Base-by-base conservation (phyloP, 2,329 filamentous ascomycete genomes). In the Fusarium chuoi region DNA sequence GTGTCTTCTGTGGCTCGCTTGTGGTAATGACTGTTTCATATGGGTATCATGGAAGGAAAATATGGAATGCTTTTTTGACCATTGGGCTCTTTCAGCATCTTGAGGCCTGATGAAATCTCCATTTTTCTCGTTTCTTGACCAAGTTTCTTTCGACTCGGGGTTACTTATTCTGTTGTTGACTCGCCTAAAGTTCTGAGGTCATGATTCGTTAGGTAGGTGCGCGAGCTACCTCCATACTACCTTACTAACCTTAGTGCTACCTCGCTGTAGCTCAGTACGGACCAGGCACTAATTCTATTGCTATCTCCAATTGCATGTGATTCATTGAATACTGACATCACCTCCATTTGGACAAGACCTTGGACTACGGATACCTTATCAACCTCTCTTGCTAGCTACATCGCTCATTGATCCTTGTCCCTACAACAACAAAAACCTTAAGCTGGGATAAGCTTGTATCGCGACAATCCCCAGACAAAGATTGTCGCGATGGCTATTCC, bases 401-500 rank as follows among this genome's bases (percentile, higher is more conserved):
- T 71, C 41, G 55, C 46, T 41, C 55, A 63, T 54, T 65, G 46
- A 71, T 59, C 70, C 42, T 69, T 30, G 36, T 48, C 42, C 65
- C 30, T 62, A 44, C 45, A 55, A 61, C 36, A 73, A 44, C 48
- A 60, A 46, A 66, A 60, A 49, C n/a, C 24, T 38, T 42, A 22
- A 30, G 39, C 46, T 49, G 35, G 49, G 62, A 39, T 52, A 59
- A 60, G 60, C 45, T 65, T 58, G 38, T 49, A 64, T 67, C 62
- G 59, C 55, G 59, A 38, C 54, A 59, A 46, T 68, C 46, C 22
- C n/a, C 18, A 41, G 13, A 26, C 15, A 51, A 60, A 65, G 61
- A 64, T 63, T 64, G 59, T 71, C 77, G 81, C 65, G 58, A 89
- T 89, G 87, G 82, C 87, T 56, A 82, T 89, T 56, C 87, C 87